A percentile compares a stretch with the other conserved stretches of the same genome.
Conservation (phyloP, 2,329 filamentous ascomycete genomes). For the Cercospora sojina region DNA sequence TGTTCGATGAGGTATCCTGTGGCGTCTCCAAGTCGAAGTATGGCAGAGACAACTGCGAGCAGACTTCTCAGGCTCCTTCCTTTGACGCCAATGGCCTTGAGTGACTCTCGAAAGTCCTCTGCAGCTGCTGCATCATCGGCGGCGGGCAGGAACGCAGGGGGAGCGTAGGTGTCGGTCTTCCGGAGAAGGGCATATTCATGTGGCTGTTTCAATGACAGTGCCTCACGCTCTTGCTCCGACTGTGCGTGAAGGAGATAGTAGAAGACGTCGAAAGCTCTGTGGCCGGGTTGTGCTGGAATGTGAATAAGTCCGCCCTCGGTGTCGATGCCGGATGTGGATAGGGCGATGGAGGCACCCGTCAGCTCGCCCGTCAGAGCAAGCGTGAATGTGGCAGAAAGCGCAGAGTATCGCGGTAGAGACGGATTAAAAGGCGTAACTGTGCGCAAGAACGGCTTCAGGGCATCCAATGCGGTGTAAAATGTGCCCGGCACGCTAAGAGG, state of each 20-base stretch:
- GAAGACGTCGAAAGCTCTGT: slow-evolving; percentile 94
- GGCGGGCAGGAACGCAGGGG: slow-evolving; percentile 84
- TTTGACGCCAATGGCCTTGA: slow-evolving; percentile 93
- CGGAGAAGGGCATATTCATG: slow-evolving; percentile 76
- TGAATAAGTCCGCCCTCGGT: slow-evolving; percentile 75
- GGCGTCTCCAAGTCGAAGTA: slow-evolving; percentile 90
- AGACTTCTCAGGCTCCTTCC: slow-evolving; percentile 77
- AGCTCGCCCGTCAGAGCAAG: slow-evolving; percentile 78
- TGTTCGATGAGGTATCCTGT: slow-evolving; percentile 80
- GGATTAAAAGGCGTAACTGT: slow-evolving; percentile 87
- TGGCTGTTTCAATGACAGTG: slow-evolving; percentile 73
- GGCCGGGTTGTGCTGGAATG: slow-evolving; percentile 75
- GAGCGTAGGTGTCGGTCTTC: slow-evolving; percentile 78
- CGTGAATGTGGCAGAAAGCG: slow-evolving; percentile 76
- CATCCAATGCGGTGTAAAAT: slow-evolving; percentile 75
- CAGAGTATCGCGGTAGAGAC: slow-evolving; percentile 75
- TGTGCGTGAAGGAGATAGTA: slow-evolving; percentile 88
- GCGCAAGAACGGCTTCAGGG: slow-evolving; percentile 79
- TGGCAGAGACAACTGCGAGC: slow-evolving; percentile 78
- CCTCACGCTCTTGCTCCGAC: slow-evolving; percentile 84
- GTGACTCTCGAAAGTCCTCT: slow-evolving; percentile 82
- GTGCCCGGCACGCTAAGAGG: slow-evolving; percentile 75
- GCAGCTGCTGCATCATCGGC: slow-evolving; percentile 90
- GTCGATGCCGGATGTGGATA: slow-evolving; percentile 87
- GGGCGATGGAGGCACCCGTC: slow-evolving; percentile 69